Base-by-base conservation (phyloP, 306 rosid species). In the Pyrus betulifolia region DNA sequence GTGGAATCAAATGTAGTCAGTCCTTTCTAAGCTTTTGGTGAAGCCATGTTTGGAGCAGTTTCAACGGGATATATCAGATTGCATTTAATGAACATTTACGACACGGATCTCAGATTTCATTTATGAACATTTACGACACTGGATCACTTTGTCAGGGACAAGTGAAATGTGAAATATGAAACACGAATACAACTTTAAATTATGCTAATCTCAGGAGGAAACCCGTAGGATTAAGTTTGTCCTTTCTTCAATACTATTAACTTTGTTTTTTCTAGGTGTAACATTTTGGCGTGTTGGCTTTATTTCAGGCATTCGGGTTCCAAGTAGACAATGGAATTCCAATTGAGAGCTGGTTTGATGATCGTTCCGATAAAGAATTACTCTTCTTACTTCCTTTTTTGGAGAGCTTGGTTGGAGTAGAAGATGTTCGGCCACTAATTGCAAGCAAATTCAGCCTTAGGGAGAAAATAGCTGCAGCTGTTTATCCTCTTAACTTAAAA, bases 291-390 rank as follows among this genome's bases (percentile, higher is more conserved):
- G 44, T 14, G 44, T 19, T 60, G 73, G 18, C 55, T 35, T 63
- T 80, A 17, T 74, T 81, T 35, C 90, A 92, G 99, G 98, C 99
- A 66, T 96, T 96, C 76, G 99, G 99, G 58, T 96, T 91, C 83
- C 99, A 96, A 86, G 99, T 96, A 81, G 98, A 96, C 83, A 96
- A 96, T 81, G 99, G 99, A 71, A 89, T 96, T 81, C 99, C 99
- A 3, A 96, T 96, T 55, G 99, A 96, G 87, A 96, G 99, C 88
- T 96, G 99, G 99, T 96, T 89, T 28, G 97, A 96, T 23, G 98
- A 96, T 85, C 90, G 90, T 62, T 87, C 89, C 2, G 99, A 96
- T 80, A 84, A 77, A 80, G 98, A 92, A 70, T 80, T 96, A 87
- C 86, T 92, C 58, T 74, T 35, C 14, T 78, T 96, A 33, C 91